Conservation (phyloP, 192 early-diverging fungal genomes). For the Linnemannia elongata region DNA sequence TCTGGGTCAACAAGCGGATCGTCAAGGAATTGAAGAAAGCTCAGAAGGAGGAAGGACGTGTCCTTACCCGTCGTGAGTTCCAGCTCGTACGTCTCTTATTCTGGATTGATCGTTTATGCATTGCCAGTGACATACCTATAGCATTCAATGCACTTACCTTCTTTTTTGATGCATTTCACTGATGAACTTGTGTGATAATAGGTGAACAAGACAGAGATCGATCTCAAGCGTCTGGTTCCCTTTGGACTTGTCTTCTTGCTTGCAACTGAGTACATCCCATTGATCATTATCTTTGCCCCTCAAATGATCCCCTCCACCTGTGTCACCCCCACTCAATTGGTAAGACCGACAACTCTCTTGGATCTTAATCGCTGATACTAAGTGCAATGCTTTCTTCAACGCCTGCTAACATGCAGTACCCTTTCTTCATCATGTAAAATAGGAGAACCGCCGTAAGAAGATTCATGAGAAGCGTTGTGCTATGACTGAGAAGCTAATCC, state of each 20-base stretch:
- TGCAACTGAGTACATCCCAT: constrained; percentile 66
- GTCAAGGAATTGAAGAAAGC: constrained; percentile 55
- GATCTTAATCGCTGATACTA: background rate
- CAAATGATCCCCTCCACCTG: constrained; percentile 68
- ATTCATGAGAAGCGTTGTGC: constrained; percentile 59
- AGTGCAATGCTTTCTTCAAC: background rate
- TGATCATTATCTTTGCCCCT: constrained; percentile 65
- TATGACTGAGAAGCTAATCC: constrained; percentile 63
- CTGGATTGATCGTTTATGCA: background rate
- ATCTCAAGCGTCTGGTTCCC: constrained; percentile 64
- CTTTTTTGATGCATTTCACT: background rate
- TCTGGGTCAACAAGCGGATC: constrained; percentile 65
- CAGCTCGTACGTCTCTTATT: constrained; percentile 55
- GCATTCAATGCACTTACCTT: background rate
- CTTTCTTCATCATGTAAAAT: background rate
- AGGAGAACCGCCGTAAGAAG: constrained; percentile 62
- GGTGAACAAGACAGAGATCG: constrained; percentile 61
- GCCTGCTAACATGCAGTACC: background rate
- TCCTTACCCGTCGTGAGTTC: constrained; percentile 59
- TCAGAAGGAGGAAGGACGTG: constrained; percentile 52
- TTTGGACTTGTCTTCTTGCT: constrained; percentile 62
- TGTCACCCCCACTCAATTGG: constrained; percentile 62
- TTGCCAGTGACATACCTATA: background rate
- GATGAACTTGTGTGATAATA: constrained; percentile 16
- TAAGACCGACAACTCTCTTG: constrained; percentile 17